Conservation (phyloP, 179 eudicot species). For the Amaranthus tricolor region DNA sequence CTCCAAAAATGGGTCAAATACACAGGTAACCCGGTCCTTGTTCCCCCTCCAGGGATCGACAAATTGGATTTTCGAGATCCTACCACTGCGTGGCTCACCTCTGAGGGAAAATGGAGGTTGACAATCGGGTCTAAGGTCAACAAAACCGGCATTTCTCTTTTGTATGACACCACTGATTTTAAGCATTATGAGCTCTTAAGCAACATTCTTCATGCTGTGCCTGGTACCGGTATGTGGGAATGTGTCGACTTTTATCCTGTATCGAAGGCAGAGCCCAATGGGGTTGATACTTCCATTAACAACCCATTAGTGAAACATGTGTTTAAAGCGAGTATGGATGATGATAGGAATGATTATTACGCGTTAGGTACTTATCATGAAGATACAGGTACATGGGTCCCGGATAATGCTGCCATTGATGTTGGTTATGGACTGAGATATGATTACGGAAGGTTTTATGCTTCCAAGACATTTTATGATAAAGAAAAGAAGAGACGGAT, state of each 20-base stretch:
- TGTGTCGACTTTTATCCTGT: conserved; percentile 69
- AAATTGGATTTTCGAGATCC: conserved; percentile 61
- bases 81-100: conserved; percentile 55
- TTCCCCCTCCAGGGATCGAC: conserved; percentile 50
- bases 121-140: conserved; percentile 50
- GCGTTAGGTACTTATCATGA: conserved; percentile 50
- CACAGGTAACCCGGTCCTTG: conserved; percentile 52
- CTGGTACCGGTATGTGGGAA: conserved; percentile 73
- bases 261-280: conserved; percentile 31
- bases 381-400: conserved; percentile 40
- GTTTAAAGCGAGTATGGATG: conserved; percentile 60
- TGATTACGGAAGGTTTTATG: conserved; percentile 58
- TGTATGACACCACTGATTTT: conserved; percentile 54
- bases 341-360: conserved; percentile 53
- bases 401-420: conserved; percentile 47
- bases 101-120: conserved; percentile 53
- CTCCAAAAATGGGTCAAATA: conserved; percentile 64
- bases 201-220: conserved; percentile 43
- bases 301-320: conserved; percentile 57
- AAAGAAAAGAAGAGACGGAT: conserved; percentile 49
- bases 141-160: conserved; percentile 50
- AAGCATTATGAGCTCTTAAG: conserved; percentile 33
- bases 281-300: conserved; percentile 47
- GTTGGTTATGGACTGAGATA: conserved; percentile 62
- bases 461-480: conserved; percentile 66